phyloP scores from a whole-genome alignment of 2,329 filamentous ascomycete genomes.

The Aspergillus felis region DNA sequence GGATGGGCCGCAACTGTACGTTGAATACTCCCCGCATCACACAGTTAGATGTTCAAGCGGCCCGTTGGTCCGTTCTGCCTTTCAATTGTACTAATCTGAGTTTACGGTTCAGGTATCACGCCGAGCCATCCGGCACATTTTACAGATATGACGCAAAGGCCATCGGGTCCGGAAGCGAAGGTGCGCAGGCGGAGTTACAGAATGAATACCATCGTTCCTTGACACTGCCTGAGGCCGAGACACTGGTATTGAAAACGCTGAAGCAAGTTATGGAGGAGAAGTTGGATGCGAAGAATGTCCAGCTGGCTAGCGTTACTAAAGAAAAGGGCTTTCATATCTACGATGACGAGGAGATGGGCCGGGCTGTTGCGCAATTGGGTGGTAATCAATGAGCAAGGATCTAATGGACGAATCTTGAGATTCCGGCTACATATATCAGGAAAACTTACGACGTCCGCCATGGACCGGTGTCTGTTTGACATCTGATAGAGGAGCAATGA shows the following conservation, averaged over 20 bases:
- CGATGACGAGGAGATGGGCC: slow-evolving; percentile 93
- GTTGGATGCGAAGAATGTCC: slow-evolving; percentile 96
- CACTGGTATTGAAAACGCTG: slow-evolving; percentile 90
- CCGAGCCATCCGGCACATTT: slow-evolving; percentile 95
- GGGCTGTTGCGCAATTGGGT: slow-evolving; percentile 71
- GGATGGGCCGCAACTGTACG: slow-evolving; percentile 84
- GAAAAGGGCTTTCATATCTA: slow-evolving; percentile 99
- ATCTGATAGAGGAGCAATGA: slow-evolving; percentile 29
- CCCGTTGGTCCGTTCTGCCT: not conserved
- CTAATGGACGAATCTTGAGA: slow-evolving; percentile 12
- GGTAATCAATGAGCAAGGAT: slow-evolving; percentile 37
- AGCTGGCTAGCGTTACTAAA: slow-evolving; percentile 95
- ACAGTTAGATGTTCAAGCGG: not conserved
- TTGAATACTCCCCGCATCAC: slow-evolving; percentile 6
- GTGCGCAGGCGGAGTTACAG: slow-evolving; percentile 94
- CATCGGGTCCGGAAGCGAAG: slow-evolving; percentile 94
- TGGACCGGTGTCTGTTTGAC: slow-evolving; percentile 17
- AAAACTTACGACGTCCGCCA: slow-evolving; percentile 9
- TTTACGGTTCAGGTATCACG: slow-evolving; percentile 66
- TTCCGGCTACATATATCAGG: slow-evolving; percentile 12
- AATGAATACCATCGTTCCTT: slow-evolving; percentile 99
- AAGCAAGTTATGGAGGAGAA: slow-evolving; percentile 99
- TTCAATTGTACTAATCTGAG: not conserved
- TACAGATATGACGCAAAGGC: slow-evolving; percentile 99
- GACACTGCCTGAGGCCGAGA: slow-evolving; percentile 88